Conservation (phyloP, 805 yeast genomes). For the Hanseniaspora vineae region DNA sequence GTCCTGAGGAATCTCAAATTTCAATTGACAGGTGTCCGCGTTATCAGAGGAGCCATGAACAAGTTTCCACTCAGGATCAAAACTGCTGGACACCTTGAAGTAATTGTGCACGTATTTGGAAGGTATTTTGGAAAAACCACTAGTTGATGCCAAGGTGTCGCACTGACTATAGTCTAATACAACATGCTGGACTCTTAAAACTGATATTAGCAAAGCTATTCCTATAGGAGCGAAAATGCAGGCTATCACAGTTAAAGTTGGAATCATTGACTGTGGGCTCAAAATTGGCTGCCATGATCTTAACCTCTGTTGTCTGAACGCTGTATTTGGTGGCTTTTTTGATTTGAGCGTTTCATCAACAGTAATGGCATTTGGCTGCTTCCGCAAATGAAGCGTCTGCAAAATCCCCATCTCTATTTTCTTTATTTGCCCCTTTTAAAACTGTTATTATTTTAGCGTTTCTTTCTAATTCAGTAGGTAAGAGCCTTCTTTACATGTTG, state of each 20-base stretch:
- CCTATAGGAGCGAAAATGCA: constrained; percentile 85
- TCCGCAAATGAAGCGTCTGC: not conserved
- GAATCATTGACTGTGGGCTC: constrained; percentile 84
- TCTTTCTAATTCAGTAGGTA: too few relatives aligned
- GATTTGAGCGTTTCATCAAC: constrained; percentile 21
- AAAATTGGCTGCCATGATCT: constrained; percentile 73
- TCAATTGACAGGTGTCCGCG: constrained; percentile 42
- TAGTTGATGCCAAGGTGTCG: constrained; percentile 32
- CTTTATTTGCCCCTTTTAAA: too few relatives aligned
- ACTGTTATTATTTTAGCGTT: too few relatives aligned
- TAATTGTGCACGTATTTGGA: constrained; percentile 42
- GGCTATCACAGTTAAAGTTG: constrained; percentile 61
- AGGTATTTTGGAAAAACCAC: constrained; percentile 41
- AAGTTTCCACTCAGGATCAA: constrained; percentile 53
- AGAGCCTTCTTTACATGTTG: too few relatives aligned
- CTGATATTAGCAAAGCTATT: constrained; percentile 65
- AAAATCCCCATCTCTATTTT: not conserved
- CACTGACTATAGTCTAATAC: constrained; percentile 70
- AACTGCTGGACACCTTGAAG: constrained; percentile 31
- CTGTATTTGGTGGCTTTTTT: constrained; percentile 55
- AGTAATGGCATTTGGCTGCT: not conserved
- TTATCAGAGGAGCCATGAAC: constrained; percentile 25
- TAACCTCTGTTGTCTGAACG: constrained; percentile 60
- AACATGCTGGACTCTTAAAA: constrained; percentile 65
- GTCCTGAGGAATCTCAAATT: constrained; percentile 60